phyloP scores from a whole-genome alignment of 345 rosid species.

The Ricinus communis region DNA sequence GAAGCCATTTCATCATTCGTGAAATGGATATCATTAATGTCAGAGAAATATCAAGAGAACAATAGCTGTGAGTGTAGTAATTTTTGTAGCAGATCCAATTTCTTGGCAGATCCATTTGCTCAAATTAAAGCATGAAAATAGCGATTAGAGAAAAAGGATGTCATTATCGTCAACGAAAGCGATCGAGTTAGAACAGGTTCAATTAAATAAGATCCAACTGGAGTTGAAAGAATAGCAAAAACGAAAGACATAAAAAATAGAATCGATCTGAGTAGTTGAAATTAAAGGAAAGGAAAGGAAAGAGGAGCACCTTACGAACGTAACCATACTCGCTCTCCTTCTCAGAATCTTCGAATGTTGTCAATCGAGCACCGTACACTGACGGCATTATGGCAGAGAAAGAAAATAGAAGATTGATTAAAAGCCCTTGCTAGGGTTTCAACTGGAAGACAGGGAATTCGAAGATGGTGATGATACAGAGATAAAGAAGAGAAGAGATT shows the following conservation, averaged over 20 bases:
- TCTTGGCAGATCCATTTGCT: not conserved
- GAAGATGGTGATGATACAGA: not conserved
- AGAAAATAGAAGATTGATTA: constrained; percentile 22
- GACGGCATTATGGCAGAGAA: constrained; percentile 57
- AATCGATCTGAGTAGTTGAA: constrained; percentile 2
- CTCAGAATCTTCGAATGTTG: constrained; percentile 93
- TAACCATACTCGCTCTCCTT: constrained; percentile 99
- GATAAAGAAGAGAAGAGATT: not conserved
- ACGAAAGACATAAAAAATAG: not conserved
- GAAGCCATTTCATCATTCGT: not conserved
- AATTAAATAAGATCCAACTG: constrained; percentile 5
- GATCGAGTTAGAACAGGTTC: not conserved
- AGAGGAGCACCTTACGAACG: constrained; percentile 71
- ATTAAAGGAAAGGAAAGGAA: not conserved
- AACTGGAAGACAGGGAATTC: not conserved
- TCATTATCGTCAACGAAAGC: too few relatives aligned
- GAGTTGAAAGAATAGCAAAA: too few relatives aligned
- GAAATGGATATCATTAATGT: too few relatives aligned
- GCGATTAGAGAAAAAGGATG: too few relatives aligned
- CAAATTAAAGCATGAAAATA: not conserved
- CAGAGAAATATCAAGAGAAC: too few relatives aligned
- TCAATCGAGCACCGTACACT: constrained; percentile 75
- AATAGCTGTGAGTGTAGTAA: not conserved
- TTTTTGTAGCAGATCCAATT: not conserved
- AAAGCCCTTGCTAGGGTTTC: constrained; percentile 17